These are phyloP conservation scores for Morella rubra DNA, from an alignment of 306 rosid species.

Conservation along the genomic window DNA sequence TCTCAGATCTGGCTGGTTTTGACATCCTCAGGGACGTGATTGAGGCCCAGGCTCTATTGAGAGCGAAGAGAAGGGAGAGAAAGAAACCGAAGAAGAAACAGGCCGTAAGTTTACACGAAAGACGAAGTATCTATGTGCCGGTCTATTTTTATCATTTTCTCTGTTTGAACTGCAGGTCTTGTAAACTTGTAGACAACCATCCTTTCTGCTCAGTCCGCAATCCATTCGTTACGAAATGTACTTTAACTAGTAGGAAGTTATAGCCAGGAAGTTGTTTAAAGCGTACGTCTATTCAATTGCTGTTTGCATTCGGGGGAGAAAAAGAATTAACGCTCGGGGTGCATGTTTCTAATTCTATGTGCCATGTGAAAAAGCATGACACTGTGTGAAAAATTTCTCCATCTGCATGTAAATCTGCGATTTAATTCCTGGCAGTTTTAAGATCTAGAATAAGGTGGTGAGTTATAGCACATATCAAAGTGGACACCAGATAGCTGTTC, in stretches of 20 bases:
- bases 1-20: constrained; percentile 9
- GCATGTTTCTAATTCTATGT: too few relatives aligned
- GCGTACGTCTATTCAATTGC: neutral
- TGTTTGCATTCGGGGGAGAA: too few relatives aligned
- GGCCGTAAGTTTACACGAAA: neutral
- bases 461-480: neutral
- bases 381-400: too few relatives aligned
- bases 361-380: too few relatives aligned
- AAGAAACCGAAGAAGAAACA: neutral
- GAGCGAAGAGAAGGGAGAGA: neutral
- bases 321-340: too few relatives aligned
- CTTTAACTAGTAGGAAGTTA: neutral
- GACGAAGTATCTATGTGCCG: neutral
- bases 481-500: neutral
- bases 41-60: neutral
- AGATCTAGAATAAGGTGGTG: neutral
- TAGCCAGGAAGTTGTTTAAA: neutral
- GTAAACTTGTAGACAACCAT: neutral
- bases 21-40: constrained; percentile 7
- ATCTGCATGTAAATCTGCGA: neutral
- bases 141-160: too few relatives aligned
- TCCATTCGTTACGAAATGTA: neutral
- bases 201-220: neutral
- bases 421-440: neutral
- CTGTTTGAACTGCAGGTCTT: neutral